Evolutionary conservation across 441 rosid species (phyloP).

Genomic region (Pelargonium citronellum): DNA sequence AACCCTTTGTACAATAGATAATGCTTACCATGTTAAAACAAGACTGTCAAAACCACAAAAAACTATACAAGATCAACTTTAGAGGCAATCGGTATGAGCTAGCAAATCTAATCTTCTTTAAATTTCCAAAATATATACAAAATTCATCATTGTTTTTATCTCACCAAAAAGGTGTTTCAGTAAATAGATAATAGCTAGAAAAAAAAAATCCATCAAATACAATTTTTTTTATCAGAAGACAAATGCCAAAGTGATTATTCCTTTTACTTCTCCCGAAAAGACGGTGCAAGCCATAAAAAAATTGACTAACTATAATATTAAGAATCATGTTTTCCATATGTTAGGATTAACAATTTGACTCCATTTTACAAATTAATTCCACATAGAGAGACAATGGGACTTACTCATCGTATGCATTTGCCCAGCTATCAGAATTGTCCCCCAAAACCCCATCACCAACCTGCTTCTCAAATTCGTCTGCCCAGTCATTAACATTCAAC

Average conservation of each 20-base stretch:
- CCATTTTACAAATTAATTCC: constrained; percentile 6
- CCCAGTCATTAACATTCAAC: constrained; percentile 84
- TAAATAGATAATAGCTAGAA: not conserved
- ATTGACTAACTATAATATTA: too few relatives aligned
- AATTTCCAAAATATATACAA: not conserved
- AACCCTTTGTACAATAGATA: not conserved
- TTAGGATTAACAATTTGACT: not conserved
- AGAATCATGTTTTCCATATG: too few relatives aligned
- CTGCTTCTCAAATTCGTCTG: constrained; percentile 77
- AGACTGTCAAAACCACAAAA: not conserved
- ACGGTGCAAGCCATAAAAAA: not conserved
- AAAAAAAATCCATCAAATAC: not conserved
- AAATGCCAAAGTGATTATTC: constrained; percentile 3
- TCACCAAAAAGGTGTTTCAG: not conserved
- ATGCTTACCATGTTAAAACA: not conserved
- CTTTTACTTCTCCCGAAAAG: not conserved
- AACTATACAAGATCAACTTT: not conserved
- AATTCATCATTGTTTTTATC: not conserved
- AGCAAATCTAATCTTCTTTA: not conserved
- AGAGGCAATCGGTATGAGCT: not conserved
- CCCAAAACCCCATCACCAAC: constrained; percentile 61
- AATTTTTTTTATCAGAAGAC: not conserved
- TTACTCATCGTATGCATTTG: constrained; percentile 90
- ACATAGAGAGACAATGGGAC: constrained; percentile 24
- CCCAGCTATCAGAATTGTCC: constrained; percentile 74